Conservation (phyloP, 208 protist species). For the Endotrypanum monterogeii region DNA sequence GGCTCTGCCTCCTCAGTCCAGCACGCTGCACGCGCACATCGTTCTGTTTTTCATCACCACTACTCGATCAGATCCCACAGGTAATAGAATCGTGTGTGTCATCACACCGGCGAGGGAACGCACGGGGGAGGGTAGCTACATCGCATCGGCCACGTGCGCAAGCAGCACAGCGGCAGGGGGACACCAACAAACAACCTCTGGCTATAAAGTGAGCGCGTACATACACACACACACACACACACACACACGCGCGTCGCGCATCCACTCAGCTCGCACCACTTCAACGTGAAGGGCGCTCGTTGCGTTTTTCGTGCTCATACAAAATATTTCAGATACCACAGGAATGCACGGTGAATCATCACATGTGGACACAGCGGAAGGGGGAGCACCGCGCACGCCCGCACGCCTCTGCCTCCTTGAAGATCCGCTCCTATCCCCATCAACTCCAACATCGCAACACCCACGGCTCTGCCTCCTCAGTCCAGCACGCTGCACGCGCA, state of each 20-base stretch:
- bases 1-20: conserved; percentile 21
- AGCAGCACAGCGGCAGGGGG: not conserved
- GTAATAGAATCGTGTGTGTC: conserved; percentile 40
- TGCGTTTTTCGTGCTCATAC: conserved; percentile 45
- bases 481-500: conserved; percentile 21
- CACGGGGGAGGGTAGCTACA: not conserved
- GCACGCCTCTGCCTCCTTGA: not conserved
- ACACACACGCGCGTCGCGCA: not conserved
- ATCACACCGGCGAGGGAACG: conserved; percentile 14
- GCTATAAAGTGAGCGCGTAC: not conserved
- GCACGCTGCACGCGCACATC: conserved; percentile 29
- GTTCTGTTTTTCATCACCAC: conserved; percentile 27
- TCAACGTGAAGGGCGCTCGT: conserved; percentile 30
- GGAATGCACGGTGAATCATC: conserved; percentile 55
- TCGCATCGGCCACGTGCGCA: conserved; percentile 2
- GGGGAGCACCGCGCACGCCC: not conserved
- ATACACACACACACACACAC: not conserved
- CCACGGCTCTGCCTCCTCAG: conserved; percentile 17
- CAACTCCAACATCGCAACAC: not conserved
- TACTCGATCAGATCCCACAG: conserved; percentile 44
- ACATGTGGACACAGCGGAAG: not conserved
- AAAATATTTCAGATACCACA: conserved; percentile 68
- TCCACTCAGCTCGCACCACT: conserved; percentile 15
- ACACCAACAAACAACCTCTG: not conserved
- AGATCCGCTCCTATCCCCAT: not conserved